phyloP scores from a whole-genome alignment of 768 basidiomycete species.

The Podaxis mareebaensis region DNA sequence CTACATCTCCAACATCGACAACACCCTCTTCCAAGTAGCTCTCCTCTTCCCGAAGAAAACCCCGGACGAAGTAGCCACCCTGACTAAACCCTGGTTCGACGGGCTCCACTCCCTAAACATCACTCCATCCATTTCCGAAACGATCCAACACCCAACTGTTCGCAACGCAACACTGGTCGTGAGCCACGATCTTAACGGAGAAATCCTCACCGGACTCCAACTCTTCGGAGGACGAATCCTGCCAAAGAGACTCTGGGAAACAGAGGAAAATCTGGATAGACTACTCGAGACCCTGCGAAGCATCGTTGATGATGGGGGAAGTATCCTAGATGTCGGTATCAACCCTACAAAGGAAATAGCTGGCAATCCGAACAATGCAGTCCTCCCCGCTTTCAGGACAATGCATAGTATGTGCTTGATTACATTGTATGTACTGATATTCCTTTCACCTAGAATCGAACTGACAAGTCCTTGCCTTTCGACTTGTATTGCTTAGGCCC shows the following conservation, averaged over 20 bases:
- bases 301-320: constrained; percentile 18
- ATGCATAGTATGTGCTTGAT: constrained; percentile 18
- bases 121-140: constrained; percentile 4
- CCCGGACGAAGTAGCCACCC: not conserved
- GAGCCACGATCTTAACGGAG: constrained; percentile 17
- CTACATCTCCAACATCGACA: constrained; percentile 15
- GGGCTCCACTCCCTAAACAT: not conserved
- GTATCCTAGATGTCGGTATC: constrained; percentile 17
- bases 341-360: constrained; percentile 17
- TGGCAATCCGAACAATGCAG: constrained; percentile 17
- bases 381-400: constrained; percentile 20
- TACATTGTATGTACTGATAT: constrained; percentile 3
- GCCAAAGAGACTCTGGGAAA: constrained; percentile 14
- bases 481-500: not conserved
- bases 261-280: constrained; percentile 7
- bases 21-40: constrained; percentile 17
- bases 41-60: constrained; percentile 19
- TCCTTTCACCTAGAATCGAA: not conserved
- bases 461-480: not conserved
- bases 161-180: constrained; percentile 11
- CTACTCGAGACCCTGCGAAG: constrained; percentile 5
- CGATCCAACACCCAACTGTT: constrained; percentile 16
- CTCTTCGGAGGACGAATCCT: constrained; percentile 18
- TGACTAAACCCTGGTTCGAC: constrained; percentile 8
- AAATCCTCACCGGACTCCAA: constrained; percentile 14